These are phyloP conservation scores for Aspergillus flavus DNA, from an alignment of 2,329 filamentous ascomycete genomes.

Conservation along the genomic window DNA sequence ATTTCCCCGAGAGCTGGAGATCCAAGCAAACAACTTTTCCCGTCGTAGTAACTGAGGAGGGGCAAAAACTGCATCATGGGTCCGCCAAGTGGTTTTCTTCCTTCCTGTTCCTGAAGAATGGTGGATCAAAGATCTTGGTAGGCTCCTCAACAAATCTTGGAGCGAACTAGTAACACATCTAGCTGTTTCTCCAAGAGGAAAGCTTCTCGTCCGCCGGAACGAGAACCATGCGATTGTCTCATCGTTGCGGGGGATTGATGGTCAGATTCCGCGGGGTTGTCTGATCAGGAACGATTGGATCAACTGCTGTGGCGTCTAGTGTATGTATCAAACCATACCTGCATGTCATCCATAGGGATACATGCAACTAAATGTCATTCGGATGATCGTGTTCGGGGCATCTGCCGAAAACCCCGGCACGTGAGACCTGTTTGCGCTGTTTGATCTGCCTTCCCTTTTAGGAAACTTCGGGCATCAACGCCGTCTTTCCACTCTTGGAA, in stretches of 20 bases:
- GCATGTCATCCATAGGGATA: not conserved
- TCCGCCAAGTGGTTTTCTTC: not conserved
- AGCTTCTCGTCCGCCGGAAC: not conserved
- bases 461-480: not conserved
- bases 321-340: not conserved
- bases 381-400: not conserved
- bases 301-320: not conserved
- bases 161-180: not conserved
- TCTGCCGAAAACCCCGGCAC: not conserved
- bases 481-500: not conserved
- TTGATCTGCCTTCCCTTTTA: not conserved
- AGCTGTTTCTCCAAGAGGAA: not conserved
- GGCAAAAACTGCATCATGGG: not conserved
- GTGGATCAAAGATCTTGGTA: not conserved
- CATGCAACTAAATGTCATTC: not conserved
- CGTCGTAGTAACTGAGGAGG: not conserved
- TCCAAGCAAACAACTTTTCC: not conserved
- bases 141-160: not conserved
- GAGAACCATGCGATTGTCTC: not conserved
- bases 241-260: not conserved
- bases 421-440: not conserved
- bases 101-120: not conserved
- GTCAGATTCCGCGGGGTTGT: not conserved
- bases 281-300: not conserved
- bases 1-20: conserved; percentile 2